Evolutionary conservation across 176 grass and related monocot species (phyloP).

Genomic region (Otatea glauca): DNA sequence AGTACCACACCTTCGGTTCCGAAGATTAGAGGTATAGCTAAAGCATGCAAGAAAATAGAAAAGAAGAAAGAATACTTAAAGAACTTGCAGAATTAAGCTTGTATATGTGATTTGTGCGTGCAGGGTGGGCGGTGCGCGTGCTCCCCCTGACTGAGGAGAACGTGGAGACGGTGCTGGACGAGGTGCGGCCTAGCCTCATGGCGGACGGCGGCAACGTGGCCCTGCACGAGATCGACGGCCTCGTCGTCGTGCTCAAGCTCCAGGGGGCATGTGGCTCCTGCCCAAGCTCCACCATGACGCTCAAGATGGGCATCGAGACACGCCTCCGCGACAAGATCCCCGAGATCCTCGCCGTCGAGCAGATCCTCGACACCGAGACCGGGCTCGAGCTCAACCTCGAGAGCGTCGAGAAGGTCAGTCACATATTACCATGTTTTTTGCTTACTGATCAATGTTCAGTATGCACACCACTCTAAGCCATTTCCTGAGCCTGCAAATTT

Average conservation of each 20-base stretch:
- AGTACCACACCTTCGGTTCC: neutral
- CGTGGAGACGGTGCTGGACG: conserved; percentile 85
- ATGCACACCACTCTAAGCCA: too few species aligned
- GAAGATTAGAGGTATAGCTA: neutral
- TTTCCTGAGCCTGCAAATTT: neutral
- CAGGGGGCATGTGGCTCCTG: conserved; percentile 96
- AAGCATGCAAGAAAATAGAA: neutral
- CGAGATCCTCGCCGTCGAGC: conserved; percentile 79
- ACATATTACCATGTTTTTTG: neutral
- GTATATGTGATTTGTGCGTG: neutral
- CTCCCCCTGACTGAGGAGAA: conserved; percentile 86
- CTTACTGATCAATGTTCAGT: neutral
- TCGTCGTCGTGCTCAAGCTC: conserved; percentile 90
- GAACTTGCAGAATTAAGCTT: neutral
- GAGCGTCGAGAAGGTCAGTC: conserved; percentile 83
- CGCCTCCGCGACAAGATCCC: conserved; percentile 97
- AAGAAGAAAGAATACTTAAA: neutral
- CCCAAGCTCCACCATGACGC: conserved; percentile 97
- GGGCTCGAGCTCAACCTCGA: conserved; percentile 88
- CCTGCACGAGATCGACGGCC: conserved; percentile 90
- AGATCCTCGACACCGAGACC: conserved; percentile 86
- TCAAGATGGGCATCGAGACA: conserved; percentile 96
- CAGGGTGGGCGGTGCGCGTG: conserved; percentile 63
- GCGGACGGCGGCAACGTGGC: conserved; percentile 90
- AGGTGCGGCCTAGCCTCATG: conserved; percentile 90